phyloP scores from a whole-genome alignment of 352 stramenopile genomes.

The Phytophthora cryptogea region DNA sequence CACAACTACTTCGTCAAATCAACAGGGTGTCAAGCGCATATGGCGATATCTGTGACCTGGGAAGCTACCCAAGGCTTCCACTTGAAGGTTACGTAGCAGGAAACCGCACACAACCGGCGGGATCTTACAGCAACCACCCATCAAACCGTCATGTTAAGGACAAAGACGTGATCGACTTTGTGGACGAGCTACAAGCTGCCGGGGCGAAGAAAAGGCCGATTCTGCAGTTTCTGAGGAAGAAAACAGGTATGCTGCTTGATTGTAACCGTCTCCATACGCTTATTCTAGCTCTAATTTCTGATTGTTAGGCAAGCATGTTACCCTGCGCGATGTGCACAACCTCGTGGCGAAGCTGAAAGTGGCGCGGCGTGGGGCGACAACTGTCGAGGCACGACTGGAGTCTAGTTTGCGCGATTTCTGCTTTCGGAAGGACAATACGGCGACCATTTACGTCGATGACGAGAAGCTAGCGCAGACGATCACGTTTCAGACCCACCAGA shows the following conservation, averaged over 20 bases:
- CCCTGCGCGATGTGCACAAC: slow-evolving; percentile 7
- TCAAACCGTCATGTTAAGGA: not conserved
- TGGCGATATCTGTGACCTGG: not conserved
- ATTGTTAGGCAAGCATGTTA: slow-evolving; percentile 1
- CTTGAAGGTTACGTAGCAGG: not conserved
- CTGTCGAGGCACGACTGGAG: too few species aligned
- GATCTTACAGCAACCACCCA: not conserved
- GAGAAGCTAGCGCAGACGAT: too few species aligned
- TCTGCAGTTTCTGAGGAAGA: not conserved
- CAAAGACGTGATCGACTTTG: not conserved
- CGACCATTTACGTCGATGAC: too few species aligned
- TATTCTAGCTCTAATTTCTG: too few species aligned
- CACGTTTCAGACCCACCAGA: too few species aligned
- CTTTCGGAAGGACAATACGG: too few species aligned
- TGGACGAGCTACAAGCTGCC: not conserved
- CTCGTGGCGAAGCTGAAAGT: slow-evolving; percentile 1
- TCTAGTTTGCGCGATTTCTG: too few species aligned
- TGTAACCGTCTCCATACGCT: too few species aligned
- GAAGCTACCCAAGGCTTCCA: not conserved
- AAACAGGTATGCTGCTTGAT: not conserved
- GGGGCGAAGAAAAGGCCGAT: not conserved
- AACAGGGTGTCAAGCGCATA: not conserved
- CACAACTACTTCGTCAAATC: not conserved
- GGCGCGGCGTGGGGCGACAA: not conserved
- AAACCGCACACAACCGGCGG: not conserved